Evolutionary conservation across 1,284 basidiomycete species (phyloP).

Genomic region (Butyriboletus regius): DNA sequence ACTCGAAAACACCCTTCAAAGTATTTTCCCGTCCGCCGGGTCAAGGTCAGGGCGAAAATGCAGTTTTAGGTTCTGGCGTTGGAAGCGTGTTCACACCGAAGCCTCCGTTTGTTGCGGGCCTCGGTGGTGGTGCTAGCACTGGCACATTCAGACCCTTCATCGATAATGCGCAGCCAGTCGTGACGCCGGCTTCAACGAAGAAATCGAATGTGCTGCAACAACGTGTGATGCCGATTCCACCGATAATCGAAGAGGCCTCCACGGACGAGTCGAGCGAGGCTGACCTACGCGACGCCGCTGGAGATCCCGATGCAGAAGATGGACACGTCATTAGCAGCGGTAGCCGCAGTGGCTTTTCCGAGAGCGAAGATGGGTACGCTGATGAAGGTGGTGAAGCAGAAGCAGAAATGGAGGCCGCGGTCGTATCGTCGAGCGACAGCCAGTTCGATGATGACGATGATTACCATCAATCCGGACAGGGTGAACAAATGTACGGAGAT

Average conservation of each 20-base stretch:
- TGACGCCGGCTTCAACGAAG: constrained; percentile 19
- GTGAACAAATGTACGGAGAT: constrained; percentile 17
- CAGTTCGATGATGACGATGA: constrained; percentile 31
- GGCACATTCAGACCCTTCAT: constrained; percentile 43
- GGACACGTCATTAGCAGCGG: constrained; percentile 21
- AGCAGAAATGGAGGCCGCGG: constrained; percentile 28
- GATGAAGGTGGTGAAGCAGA: constrained; percentile 28
- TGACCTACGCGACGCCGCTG: constrained; percentile 17
- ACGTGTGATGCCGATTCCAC: constrained; percentile 16
- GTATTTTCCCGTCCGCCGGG: constrained; percentile 62
- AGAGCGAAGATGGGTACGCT: constrained; percentile 30
- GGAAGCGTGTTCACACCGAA: constrained; percentile 41
- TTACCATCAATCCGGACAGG: constrained; percentile 23
- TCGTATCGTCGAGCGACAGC: constrained; percentile 33
- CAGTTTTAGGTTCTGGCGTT: constrained; percentile 7
- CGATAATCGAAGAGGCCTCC: constrained; percentile 25
- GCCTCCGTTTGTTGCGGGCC: constrained; percentile 23
- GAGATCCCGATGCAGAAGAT: constrained; percentile 26
- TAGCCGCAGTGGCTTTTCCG: constrained; percentile 31
- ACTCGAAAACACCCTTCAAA: constrained; percentile 55
- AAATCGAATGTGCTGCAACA: constrained; percentile 21
- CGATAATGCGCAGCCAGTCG: constrained; percentile 35
- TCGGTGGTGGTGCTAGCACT: constrained; percentile 3
- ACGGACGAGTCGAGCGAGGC: constrained; percentile 32
- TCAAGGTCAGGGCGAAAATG: constrained; percentile 35